phyloP scores from a whole-genome alignment of 257 asterid genomes.

The Phtheirospermum japonicum region DNA sequence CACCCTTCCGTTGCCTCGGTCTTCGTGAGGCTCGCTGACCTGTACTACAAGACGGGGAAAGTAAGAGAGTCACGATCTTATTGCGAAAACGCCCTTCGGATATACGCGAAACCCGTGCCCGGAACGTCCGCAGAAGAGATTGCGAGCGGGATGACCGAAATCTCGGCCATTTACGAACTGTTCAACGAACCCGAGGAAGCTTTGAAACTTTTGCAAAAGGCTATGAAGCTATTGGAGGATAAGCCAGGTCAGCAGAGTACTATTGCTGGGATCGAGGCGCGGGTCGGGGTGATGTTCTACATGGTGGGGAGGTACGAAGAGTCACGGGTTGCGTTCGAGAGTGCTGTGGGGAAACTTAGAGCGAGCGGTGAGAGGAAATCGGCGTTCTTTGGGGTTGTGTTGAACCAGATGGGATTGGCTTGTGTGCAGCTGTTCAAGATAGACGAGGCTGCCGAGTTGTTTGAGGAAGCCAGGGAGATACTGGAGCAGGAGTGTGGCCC shows the following conservation, averaged over 20 bases:
- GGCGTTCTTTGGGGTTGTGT: conserved; percentile 88
- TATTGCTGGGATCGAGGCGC: conserved; percentile 92
- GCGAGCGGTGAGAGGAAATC: conserved; percentile 94
- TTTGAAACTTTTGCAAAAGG: conserved; percentile 75
- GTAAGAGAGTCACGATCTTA: conserved; percentile 88
- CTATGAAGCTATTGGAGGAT: conserved; percentile 85
- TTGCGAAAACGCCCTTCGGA: conserved; percentile 88
- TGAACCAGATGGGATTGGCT: conserved; percentile 99
- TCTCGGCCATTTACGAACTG: conserved; percentile 85
- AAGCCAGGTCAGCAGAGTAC: conserved; percentile 98
- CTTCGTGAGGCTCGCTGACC: conserved; percentile 81
- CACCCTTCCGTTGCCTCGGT: conserved; percentile 97
- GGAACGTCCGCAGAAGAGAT: conserved; percentile 89
- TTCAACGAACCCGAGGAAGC: conserved; percentile 97
- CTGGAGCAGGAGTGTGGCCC: conserved; percentile 92
- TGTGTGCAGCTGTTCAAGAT: conserved; percentile 90
- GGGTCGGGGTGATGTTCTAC: conserved; percentile 94
- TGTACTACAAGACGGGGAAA: conserved; percentile 92
- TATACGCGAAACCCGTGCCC: conserved; percentile 83
- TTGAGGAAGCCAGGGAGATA: conserved; percentile 94
- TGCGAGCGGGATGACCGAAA: conserved; percentile 89
- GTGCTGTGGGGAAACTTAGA: conserved; percentile 77
- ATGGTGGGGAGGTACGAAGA: conserved; percentile 88
- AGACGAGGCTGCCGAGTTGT: conserved; percentile 95
- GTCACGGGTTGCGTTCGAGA: conserved; percentile 72